A percentile compares a stretch with the other conserved stretches of the same genome.
phyloP scores from a whole-genome alignment of 2,329 filamentous ascomycete species.

The Pseudogymnoascus sp. region DNA sequence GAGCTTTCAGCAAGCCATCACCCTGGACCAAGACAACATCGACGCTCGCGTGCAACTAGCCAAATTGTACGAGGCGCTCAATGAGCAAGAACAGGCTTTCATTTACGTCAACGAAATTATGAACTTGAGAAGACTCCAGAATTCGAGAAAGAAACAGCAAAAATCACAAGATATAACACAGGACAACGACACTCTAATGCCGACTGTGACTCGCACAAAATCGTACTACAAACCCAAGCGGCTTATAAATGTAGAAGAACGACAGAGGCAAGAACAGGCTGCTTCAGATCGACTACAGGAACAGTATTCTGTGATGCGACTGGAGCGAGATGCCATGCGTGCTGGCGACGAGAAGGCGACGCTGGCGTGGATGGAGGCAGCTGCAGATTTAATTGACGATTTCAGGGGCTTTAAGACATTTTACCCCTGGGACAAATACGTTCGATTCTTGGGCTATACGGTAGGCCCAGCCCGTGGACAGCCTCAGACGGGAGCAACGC shows the following conservation, averaged over 20 bases:
- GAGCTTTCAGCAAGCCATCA: constrained; percentile 66
- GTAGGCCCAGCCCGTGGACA: constrained; percentile 14
- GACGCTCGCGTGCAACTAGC: constrained; percentile 73
- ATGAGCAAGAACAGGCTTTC: constrained; percentile 67
- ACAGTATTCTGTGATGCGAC: constrained; percentile 35
- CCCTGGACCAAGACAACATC: constrained; percentile 62
- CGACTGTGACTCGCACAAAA: constrained; percentile 4
- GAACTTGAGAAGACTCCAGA: constrained; percentile 42
- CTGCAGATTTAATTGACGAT: constrained; percentile 52
- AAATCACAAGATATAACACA: constrained; percentile 33
- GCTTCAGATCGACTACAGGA: constrained; percentile 27
- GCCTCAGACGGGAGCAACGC: constrained; percentile 17
- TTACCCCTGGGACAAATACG: constrained; percentile 59
- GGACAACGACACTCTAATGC: constrained; percentile 14
- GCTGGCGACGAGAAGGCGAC: constrained; percentile 19
- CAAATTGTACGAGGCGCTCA: constrained; percentile 71
- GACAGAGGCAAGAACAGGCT: constrained; percentile 25
- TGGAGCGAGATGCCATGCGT: constrained; percentile 31
- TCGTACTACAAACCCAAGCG: constrained; percentile 24
- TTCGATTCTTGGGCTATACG: constrained; percentile 44
- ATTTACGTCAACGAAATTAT: constrained; percentile 70
- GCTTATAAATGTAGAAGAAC: constrained; percentile 27
- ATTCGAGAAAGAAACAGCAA: constrained; percentile 24
- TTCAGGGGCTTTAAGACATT: constrained; percentile 56
- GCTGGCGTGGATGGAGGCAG: constrained; percentile 49